Base-by-base conservation (phyloP, 1,284 basidiomycete genomes). In the Rugosomyces carneus region DNA sequence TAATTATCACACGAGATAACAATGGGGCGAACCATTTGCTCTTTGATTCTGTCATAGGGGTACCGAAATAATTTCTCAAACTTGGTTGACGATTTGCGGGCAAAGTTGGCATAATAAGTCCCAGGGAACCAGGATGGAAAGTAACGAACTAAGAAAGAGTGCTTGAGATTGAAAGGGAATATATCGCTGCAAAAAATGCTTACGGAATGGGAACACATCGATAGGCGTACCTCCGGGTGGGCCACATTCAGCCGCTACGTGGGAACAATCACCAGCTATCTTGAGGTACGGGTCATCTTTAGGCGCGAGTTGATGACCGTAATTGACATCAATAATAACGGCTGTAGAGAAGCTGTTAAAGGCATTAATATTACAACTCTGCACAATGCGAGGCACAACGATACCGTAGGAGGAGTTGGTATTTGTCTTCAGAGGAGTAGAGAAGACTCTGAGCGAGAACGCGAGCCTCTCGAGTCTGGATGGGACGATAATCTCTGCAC, bases 221-320 rank as follows among this genome's bases (percentile, higher is more conserved):
- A 58, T 42, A 4, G 42, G 32, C 6, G 54, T 54, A 23, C 40
- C 49, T 18, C 56, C 57, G 2, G 51, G 42, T 10, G 54, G 40
- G 11, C 56, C 54, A 10, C 32, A 42, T 16, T 50, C 32, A 2
- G 19, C 35, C 4, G 53, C 18, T 2, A 45, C 37, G 1, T 18
- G 34, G 3, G 46, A 45, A 13, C 44, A 37, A 23, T 49, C 42
- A 18, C 45, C 32, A 4, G 48, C 45, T 13, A 57, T 27, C 15
- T 52, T 26, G 5, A 56, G 19, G 44, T 51, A 57, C 20, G 37
- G 27, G 38, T 60, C 58, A 18, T 55, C 51, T 27, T 56, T 49
- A 9, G 53, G 47, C 6, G 19, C 37, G 7, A 57, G 44, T 44
- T 50, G 44, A 42, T 59, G 51, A 13, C 57, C 59, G 49, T 50